Evolutionary conservation across 2,329 filamentous ascomycete genomes (phyloP), one percentile per base, ranked within the genome.

Genomic region (Colletotrichum brevisporum): DNA sequence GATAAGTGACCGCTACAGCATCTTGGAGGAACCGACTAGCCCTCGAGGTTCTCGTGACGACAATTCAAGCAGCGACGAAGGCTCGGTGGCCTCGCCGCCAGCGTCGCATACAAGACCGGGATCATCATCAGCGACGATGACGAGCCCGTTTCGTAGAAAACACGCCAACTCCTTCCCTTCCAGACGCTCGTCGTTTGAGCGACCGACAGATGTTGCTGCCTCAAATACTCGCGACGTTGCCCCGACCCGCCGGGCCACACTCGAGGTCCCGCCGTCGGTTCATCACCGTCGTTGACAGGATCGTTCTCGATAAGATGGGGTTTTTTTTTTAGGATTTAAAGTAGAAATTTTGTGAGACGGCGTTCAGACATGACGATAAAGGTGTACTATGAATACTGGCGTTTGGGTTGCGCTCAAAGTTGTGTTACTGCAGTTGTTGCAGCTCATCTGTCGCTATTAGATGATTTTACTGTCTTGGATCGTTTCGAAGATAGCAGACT

Each of bases 1-100:
- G 0, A 73, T 88, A 1, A 59, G 69, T 18, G 71, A 80, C 36
- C 73, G 75, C 5, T 88, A 84, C 65, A 83, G 82, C 47, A 74
- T 70, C 6, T 53, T 61, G 58, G 50, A 31, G 24, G 50, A 52
- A 13, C 4, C 72, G 64, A 10, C 75, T 75, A 16, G 77, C 81
- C 26, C 75, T 71, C 6, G 76, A 79, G 10, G 81, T 77, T 5
- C 76, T 76, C 26, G 56, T 72, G 16, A 76, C 76, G 1, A 77
- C 77, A 6, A 63, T 76, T 26, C 75, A 75, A 36, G 52, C 6
- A 63, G 56, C 2, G 63, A 70, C n/a, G 21, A 9, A 9, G 63
- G 24, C 6, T 57, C 63, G 1, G 21, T 3, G 21, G n/a, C 63
- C 4, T 52, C 63, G 9, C 47, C 55, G 13, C 21, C 67, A 1